Conservation (phyloP, 495 filamentous ascomycete species). For the Rostrohypoxylon terebratum region DNA sequence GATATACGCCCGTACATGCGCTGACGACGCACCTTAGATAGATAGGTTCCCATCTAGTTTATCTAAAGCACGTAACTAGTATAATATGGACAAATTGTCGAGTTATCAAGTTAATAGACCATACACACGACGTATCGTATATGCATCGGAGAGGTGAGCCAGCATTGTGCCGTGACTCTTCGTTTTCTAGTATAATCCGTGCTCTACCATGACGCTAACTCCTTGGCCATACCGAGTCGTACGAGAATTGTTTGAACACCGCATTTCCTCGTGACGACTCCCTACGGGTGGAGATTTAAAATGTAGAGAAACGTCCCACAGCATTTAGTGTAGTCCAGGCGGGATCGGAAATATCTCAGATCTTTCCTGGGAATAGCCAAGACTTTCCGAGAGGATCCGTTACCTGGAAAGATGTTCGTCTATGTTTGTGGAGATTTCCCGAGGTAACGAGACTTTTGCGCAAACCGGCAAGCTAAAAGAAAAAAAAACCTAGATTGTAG, state of each 20-base stretch:
- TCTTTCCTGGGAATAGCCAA: constrained; percentile 11
- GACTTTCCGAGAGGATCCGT: constrained; percentile 3
- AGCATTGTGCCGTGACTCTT: constrained; percentile 11
- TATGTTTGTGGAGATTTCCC: constrained; percentile 2
- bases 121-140: constrained; percentile 44
- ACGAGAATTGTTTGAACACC: neutral
- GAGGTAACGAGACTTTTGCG: constrained; percentile 10
- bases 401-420: constrained; percentile 3
- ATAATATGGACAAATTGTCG: too few relatives aligned
- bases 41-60: neutral
- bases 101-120: neutral
- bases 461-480: neutral
- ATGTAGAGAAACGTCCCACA: neutral
- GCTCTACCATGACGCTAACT: neutral
- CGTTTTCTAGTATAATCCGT: neutral
- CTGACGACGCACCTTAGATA: neutral
- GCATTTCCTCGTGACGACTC: constrained; percentile 1
- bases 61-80: too few relatives aligned
- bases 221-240: neutral
- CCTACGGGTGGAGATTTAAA: neutral
- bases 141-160: constrained; percentile 40
- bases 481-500: neutral
- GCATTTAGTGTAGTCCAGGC: constrained; percentile 1
- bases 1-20: too few relatives aligned
- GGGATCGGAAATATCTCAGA: constrained; percentile 15